A percentile compares a stretch with the other conserved stretches of the same genome.
Conservation (phyloP, 257 asterid genomes). For the Osmanthus fragrans region DNA sequence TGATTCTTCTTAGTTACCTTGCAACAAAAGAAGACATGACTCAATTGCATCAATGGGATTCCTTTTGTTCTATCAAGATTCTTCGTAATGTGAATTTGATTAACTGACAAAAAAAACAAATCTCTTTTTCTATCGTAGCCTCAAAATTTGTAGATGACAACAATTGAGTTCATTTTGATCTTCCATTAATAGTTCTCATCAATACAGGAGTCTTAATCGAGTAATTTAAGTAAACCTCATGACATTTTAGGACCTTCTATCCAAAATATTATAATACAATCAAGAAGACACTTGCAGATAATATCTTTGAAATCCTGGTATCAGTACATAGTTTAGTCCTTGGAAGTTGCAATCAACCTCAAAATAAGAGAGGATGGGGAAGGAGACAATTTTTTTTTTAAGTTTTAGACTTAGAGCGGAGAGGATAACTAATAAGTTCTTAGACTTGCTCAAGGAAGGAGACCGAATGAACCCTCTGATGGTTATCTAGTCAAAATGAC, state of each 20-base stretch:
- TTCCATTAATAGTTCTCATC: background rate
- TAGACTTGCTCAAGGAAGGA: background rate
- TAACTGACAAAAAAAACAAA: background rate
- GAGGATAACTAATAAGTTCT: background rate
- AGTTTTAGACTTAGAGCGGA: background rate
- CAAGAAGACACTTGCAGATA: background rate
- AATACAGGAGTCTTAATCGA: background rate
- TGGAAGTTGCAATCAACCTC: background rate
- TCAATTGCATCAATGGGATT: background rate
- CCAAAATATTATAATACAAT: background rate
- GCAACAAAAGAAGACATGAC: background rate
- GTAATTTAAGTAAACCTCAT: no score
- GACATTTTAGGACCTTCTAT: background rate
- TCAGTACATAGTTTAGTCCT: background rate
- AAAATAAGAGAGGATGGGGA: background rate
- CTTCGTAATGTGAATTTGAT: background rate
- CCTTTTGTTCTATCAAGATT: background rate
- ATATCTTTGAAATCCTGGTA: background rate
- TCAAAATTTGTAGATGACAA: background rate
- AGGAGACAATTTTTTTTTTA: background rate
- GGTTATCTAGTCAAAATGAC: background rate
- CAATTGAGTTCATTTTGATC: background rate
- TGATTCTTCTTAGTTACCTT: background rate
- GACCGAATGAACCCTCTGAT: background rate
- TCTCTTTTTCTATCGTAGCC: background rate